Percentiles rank a stretch among this genome's conserved stretches.
Evolutionary conservation across 2,329 filamentous ascomycete genomes (phyloP).

Genomic region (Arthrinium puccinioides): DNA sequence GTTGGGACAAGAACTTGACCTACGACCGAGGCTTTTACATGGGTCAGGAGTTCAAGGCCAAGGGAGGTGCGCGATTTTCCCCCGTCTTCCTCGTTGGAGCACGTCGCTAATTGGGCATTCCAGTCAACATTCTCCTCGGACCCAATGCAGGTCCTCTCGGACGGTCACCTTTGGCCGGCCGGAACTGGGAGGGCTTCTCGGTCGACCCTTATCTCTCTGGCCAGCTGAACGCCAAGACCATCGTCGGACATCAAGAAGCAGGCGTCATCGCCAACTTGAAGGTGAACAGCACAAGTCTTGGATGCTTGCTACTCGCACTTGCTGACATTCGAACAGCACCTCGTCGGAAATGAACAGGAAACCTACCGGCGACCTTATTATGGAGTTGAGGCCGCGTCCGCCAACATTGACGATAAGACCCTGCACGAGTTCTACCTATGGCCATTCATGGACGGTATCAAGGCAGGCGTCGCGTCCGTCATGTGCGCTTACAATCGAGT

Average conservation of each 20-base stretch:
- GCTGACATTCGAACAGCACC: conserved; percentile 36
- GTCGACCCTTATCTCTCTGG: conserved; percentile 68
- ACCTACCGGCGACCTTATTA: conserved; percentile 35
- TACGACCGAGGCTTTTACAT: conserved; percentile 44
- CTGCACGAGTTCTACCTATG: conserved; percentile 60
- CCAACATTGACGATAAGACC: conserved; percentile 59
- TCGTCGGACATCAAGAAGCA: conserved; percentile 68
- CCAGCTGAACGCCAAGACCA: conserved; percentile 61
- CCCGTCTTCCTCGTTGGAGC: too few relatives aligned
- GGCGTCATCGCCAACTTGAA: conserved; percentile 75
- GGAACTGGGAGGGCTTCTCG: conserved; percentile 59
- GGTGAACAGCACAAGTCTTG: conserved; percentile 15
- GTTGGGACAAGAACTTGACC: conserved; percentile 48
- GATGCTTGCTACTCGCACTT: not conserved
- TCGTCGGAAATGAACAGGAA: conserved; percentile 56
- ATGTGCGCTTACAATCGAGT: conserved; percentile 68
- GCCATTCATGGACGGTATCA: conserved; percentile 56
- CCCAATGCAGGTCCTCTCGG: conserved; percentile 66
- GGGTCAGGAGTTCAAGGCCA: conserved; percentile 48
- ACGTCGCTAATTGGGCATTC: conserved; percentile 4
- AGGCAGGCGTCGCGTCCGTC: conserved; percentile 47
- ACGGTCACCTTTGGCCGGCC: conserved; percentile 57
- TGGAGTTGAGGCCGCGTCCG: conserved; percentile 44
- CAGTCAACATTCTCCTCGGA: conserved; percentile 53
- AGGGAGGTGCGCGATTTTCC: conserved; percentile 28